These are phyloP conservation scores for Iberis pinnata DNA, from an alignment of 345 rosid genomes.

Conservation along the genomic window DNA sequence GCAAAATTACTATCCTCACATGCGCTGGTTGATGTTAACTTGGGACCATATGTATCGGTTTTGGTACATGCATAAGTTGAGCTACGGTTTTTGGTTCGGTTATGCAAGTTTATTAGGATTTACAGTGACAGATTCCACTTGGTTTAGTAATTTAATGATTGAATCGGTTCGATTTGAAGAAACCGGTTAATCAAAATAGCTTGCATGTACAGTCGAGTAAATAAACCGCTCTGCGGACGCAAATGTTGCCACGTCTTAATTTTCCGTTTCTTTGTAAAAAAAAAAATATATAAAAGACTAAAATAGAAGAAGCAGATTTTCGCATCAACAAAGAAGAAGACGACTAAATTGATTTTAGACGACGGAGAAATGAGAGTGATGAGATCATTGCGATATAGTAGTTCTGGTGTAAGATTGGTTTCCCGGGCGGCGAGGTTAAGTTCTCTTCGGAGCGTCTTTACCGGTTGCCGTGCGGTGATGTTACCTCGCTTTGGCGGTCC, in stretches of 20 bases:
- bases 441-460: slow-evolving; percentile 43
- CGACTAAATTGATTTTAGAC: slow-evolving; percentile 12
- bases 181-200: slow-evolving; percentile 16
- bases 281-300: background rate
- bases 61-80: no score
- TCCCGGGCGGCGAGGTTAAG: slow-evolving; percentile 21
- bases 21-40: no score
- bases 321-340: slow-evolving; percentile 26
- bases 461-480: slow-evolving; percentile 75
- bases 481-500: slow-evolving; percentile 90
- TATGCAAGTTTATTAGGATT: no score
- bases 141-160: no score
- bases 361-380: slow-evolving; percentile 31
- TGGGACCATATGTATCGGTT: no score
- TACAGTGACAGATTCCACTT: no score
- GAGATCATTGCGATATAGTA: slow-evolving; percentile 15
- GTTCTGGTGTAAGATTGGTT: background rate
- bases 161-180: background rate
- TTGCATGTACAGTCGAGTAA: background rate
- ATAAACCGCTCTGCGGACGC: slow-evolving; percentile 34
- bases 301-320: slow-evolving; percentile 15
- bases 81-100: no score
- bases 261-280: slow-evolving; percentile 9
- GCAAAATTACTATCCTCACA: no score
- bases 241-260: slow-evolving; percentile 30